These are phyloP conservation scores for Carex arenaria DNA, from an alignment of 202 grass and related monocot species.

Conservation along the genomic window DNA sequence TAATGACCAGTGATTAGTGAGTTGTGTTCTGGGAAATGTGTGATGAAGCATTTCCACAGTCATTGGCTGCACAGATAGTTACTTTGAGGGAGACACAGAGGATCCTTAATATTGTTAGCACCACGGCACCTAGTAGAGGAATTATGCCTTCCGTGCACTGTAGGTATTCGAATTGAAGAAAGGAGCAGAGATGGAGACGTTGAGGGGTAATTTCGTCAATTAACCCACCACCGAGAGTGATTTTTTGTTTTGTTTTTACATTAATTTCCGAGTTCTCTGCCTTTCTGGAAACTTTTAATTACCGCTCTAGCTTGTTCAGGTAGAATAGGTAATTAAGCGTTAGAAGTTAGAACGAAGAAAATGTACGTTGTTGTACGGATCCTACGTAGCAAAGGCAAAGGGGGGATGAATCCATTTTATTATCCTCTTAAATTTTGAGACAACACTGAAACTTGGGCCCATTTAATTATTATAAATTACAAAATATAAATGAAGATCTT, in stretches of 20 bases:
- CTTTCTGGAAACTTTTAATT: not conserved
- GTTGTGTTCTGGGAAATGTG: too few species aligned
- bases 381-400: not conserved
- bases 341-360: not conserved
- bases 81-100: not conserved
- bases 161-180: not conserved
- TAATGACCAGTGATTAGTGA: too few species aligned
- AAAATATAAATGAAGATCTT: too few species aligned
- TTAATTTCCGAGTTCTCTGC: not conserved
- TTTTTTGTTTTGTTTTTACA: not conserved
- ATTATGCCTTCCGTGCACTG: constrained; percentile 30
- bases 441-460: not conserved
- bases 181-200: not conserved
- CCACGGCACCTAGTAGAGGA: constrained; percentile 9
- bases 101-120: not conserved
- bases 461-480: not conserved
- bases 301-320: not conserved
- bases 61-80: not conserved
- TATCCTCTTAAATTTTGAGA: not conserved
- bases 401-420: not conserved
- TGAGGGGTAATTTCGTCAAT: constrained; percentile 1
- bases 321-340: not conserved
- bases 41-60: not conserved
- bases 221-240: not conserved
- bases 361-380: not conserved